These are phyloP conservation scores for Nicotiana benthamiana DNA, from an alignment of 257 asterid species.

Conservation along the genomic window DNA sequence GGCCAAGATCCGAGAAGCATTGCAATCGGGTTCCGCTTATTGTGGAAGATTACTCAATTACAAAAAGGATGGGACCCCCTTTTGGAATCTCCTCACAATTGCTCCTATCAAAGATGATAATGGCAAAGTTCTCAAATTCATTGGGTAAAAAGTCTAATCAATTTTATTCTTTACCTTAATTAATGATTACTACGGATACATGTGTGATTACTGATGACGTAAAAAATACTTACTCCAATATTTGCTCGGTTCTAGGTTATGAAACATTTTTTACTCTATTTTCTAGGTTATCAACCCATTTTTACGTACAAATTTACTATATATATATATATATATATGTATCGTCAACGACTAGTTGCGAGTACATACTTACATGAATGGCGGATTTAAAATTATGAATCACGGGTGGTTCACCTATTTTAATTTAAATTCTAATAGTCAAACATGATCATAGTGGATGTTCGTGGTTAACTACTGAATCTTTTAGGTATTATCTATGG, in stretches of 20 bases:
- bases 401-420: too few species aligned
- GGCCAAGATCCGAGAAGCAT: slow-evolving; percentile 73
- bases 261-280: too few species aligned
- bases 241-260: too few species aligned
- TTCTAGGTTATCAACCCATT: neutral
- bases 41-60: slow-evolving; percentile 92
- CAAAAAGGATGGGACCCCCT: slow-evolving; percentile 93
- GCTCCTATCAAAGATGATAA: slow-evolving; percentile 89
- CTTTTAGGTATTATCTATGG: too few species aligned
- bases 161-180: neutral
- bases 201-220: too few species aligned
- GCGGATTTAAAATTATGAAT: too few species aligned
- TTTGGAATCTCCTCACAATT: slow-evolving; percentile 95
- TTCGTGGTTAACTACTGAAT: too few species aligned
- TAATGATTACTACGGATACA: neutral
- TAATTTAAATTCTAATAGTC: too few species aligned
- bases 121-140: slow-evolving; percentile 80
- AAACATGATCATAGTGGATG: too few species aligned
- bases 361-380: too few species aligned
- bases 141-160: slow-evolving; percentile 45
- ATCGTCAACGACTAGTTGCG: too few species aligned
- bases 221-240: too few species aligned
- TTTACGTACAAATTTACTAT: neutral
- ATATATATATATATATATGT: neutral
- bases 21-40: slow-evolving; percentile 49